Evolutionary conservation across 768 basidiomycete genomes (phyloP).

Genomic region (Lenzites betulinus): DNA sequence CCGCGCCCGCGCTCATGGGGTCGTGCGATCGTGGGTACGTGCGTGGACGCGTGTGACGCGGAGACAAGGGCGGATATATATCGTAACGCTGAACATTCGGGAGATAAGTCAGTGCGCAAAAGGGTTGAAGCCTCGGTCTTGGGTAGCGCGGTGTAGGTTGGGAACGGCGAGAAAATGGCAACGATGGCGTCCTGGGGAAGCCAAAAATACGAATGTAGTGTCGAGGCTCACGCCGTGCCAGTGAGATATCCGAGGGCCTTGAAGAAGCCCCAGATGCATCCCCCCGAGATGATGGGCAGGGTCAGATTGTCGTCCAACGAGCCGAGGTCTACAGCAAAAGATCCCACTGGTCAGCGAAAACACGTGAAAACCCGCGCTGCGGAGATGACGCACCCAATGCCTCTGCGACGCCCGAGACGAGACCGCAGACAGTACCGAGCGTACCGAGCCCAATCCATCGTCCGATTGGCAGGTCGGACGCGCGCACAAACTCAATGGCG

Average conservation of each 20-base stretch:
- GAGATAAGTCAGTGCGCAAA: too few relatives aligned
- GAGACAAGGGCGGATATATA: too few relatives aligned
- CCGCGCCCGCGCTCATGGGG: neutral
- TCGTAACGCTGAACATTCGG: too few relatives aligned
- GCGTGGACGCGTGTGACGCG: neutral
- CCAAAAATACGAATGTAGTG: too few relatives aligned
- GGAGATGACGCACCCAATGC: conserved; percentile 65
- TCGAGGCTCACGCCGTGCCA: neutral
- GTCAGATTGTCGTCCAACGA: conserved; percentile 88
- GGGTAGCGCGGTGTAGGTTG: neutral
- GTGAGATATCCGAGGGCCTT: conserved; percentile 41
- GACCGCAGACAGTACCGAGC: conserved; percentile 65
- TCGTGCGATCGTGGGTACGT: neutral
- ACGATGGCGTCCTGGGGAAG: too few relatives aligned
- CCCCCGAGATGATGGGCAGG: conserved; percentile 85
- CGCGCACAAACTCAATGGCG: conserved; percentile 25
- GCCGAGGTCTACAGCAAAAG: conserved; percentile 63
- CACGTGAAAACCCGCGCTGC: conserved; percentile 14
- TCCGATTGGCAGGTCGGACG: conserved; percentile 30
- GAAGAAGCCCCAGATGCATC: conserved; percentile 60
- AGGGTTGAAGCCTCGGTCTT: too few relatives aligned
- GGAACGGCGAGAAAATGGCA: neutral
- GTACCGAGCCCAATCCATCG: conserved; percentile 55
- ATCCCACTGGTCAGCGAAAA: neutral
- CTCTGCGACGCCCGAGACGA: conserved; percentile 86